Evolutionary conservation across 345 rosid genomes (phyloP), one percentile per base, ranked within the genome.

Genomic region (Mallotus nudiflorus): DNA sequence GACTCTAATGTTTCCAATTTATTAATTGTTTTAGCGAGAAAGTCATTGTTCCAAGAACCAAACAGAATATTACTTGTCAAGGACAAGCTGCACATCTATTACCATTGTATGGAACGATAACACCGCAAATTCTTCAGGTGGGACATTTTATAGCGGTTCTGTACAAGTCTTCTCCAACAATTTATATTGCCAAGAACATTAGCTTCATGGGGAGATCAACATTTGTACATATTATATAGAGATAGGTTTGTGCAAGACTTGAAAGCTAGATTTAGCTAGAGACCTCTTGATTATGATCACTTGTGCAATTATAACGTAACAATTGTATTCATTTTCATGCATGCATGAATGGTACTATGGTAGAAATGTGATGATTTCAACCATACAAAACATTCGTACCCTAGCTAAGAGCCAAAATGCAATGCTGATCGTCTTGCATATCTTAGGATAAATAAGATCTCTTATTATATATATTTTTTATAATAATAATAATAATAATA

Each of bases 101-200:
- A 93, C 97, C 14, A 87, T 91, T 62, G 91, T 80, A 24, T 94
- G 98, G 98, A 89, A 89, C n/a, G n/a, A n/a, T 29, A 91, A 88
- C 71, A 91, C 96, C 4, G 97, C 97, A 19, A 82, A 71, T 46
- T 88, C 97, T 25, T 81, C 98, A 4, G 65, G 74, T 15, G 97
- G 96, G 25, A 94, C 96, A 3, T 91, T 89, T 68, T 89, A 74
- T 9, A 85, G 96, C 29, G 96, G 89, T 44, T 76, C 98, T 2
- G 93, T 91, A 16, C 97, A 94, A 73, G 90, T 94, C 44, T 94
- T 94, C 69, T 74, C 96, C 9, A 63, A 78, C 78, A 89, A 86
- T 73, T 91, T 94, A n/a, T 37, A 58, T 91, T 28, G 97, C 97
- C 39, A 88, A 84, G 73, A 89, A 89, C 80, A 86, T 94, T 51